Evolutionary conservation across 2,329 filamentous ascomycete species (phyloP).

Genomic region (Purpureocillium lavendulum): DNA sequence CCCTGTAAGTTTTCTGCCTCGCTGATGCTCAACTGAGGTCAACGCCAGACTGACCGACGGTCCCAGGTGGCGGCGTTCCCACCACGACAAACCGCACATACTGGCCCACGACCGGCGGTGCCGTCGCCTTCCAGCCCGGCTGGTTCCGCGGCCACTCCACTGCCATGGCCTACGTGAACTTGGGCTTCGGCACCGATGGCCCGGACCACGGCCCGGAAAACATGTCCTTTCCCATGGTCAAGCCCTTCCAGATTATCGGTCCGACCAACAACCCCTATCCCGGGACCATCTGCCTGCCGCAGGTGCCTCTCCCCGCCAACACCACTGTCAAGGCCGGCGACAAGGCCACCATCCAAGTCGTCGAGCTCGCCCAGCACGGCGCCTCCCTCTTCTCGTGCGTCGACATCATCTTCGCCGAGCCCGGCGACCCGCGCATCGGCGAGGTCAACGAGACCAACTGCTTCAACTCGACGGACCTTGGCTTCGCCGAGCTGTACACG

Average conservation of each 20-base stretch:
- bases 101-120: constrained; percentile 84
- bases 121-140: constrained; percentile 83
- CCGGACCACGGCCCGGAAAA: constrained; percentile 63
- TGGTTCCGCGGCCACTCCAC: constrained; percentile 88
- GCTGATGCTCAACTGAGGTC: background rate
- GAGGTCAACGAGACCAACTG: constrained; percentile 77
- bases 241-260: constrained; percentile 74
- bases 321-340: constrained; percentile 69
- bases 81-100: constrained; percentile 76
- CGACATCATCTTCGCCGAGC: constrained; percentile 85
- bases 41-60: constrained; percentile 1
- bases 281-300: constrained; percentile 80
- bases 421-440: constrained; percentile 55
- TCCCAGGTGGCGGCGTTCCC: constrained; percentile 71
- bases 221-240: constrained; percentile 77
- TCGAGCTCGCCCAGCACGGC: constrained; percentile 77
- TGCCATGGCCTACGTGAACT: constrained; percentile 82
- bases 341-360: constrained; percentile 81
- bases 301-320: constrained; percentile 73
- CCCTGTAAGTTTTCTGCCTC: constrained; percentile 59
- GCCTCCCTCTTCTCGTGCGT: constrained; percentile 86
- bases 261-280: constrained; percentile 79
- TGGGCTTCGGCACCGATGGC: constrained; percentile 69
- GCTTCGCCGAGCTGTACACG: constrained; percentile 71
- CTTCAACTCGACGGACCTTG: constrained; percentile 74